Conservation (phyloP, 2,329 filamentous ascomycete genomes). For the Zymoseptoria brevis region DNA sequence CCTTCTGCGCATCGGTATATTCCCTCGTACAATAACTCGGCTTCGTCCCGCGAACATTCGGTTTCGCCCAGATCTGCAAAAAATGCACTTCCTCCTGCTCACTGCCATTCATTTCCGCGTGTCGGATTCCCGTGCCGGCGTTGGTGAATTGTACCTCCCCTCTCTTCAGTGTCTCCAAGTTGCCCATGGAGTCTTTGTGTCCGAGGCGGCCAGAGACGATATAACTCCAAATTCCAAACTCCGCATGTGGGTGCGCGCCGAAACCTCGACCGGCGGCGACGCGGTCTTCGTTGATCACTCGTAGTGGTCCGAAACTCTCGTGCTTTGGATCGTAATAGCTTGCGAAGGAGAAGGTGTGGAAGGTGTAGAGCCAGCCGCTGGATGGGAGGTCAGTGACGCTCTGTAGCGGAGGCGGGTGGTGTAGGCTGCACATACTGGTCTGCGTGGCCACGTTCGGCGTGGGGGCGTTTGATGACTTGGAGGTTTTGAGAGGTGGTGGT, state of each 20-base stretch:
- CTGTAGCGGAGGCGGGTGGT: too few species aligned
- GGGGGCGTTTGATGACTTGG: constrained; percentile 68
- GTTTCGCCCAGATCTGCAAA: constrained; percentile 80
- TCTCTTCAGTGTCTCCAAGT: constrained; percentile 59
- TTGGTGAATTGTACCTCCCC: constrained; percentile 87
- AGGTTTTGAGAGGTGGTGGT: constrained; percentile 29
- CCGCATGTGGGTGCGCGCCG: constrained; percentile 74
- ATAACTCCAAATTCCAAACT: constrained; percentile 87
- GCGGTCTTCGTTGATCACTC: constrained; percentile 84
- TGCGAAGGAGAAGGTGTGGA: constrained; percentile 80
- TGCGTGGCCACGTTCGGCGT: constrained; percentile 62
- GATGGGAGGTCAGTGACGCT: too few species aligned
- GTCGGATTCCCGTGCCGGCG: constrained; percentile 71
- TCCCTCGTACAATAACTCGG: constrained; percentile 69
- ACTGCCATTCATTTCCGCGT: constrained; percentile 77
- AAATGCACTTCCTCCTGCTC: constrained; percentile 66
- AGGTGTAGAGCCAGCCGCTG: constrained; percentile 72
- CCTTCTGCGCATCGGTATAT: constrained; percentile 67
- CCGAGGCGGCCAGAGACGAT: constrained; percentile 79
- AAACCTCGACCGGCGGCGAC: constrained; percentile 68
- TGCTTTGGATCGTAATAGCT: constrained; percentile 59
- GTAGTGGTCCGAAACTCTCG: constrained; percentile 64
- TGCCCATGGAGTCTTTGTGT: constrained; percentile 77
- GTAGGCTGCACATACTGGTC: too few species aligned
- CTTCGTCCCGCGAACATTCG: constrained; percentile 63